Evolutionary conservation across 2,329 filamentous ascomycete genomes (phyloP).

Genomic region (Sporothrix sp.): DNA sequence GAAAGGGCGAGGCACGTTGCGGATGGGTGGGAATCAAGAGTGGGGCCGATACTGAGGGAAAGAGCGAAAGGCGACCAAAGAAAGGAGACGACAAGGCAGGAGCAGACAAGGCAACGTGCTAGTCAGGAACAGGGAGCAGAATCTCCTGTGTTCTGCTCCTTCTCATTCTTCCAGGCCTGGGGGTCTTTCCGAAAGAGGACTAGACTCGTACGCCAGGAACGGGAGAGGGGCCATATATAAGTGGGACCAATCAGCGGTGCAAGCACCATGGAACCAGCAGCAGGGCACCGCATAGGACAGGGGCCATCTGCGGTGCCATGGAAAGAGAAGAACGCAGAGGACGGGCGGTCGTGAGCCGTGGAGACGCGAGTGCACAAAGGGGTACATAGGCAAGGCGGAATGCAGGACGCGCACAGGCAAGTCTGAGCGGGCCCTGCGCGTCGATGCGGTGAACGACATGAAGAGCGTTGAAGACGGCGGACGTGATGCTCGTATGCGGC

Average conservation of each 20-base stretch:
- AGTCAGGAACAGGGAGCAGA: constrained; percentile 10
- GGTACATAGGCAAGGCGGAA: background rate
- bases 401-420: background rate
- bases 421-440: background rate
- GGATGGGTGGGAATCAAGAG: background rate
- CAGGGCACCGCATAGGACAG: background rate
- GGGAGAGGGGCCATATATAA: background rate
- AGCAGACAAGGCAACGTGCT: background rate
- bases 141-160: background rate
- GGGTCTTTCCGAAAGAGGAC: constrained; percentile 5
- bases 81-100: constrained; percentile 6
- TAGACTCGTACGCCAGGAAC: constrained; percentile 1
- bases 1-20: background rate
- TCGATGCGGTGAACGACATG: too few relatives aligned
- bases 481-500: too few relatives aligned
- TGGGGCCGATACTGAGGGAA: background rate
- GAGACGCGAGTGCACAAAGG: background rate
- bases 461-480: too few relatives aligned
- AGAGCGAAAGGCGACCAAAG: background rate
- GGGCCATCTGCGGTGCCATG: background rate
- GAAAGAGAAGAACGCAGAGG: constrained; percentile 2
- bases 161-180: constrained; percentile 2
- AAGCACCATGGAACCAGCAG: background rate
- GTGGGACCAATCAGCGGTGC: constrained; percentile 7
- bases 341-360: background rate